Evolutionary conservation across 495 filamentous ascomycete species (phyloP).

Genomic region (Penicillium goetzii): DNA sequence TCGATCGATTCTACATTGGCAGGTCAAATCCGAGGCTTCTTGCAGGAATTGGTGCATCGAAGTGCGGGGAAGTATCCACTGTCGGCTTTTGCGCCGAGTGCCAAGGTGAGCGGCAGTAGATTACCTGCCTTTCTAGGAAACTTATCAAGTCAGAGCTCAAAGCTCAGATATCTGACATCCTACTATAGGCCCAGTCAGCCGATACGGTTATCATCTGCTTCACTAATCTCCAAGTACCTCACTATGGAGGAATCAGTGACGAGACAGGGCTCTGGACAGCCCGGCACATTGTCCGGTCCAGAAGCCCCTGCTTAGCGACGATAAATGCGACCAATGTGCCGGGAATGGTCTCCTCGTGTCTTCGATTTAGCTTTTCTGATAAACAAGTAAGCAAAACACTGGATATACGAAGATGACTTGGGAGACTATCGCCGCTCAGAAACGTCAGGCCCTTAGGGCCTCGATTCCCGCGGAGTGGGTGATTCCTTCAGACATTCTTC

Average conservation of each 20-base stretch:
- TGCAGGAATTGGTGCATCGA: not conserved
- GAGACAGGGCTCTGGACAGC: not conserved
- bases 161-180: not conserved
- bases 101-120: conserved; percentile 9
- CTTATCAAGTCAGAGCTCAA: conserved; percentile 6
- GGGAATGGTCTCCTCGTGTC: not conserved
- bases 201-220: not conserved
- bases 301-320: not conserved
- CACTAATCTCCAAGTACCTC: not conserved
- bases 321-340: conserved; percentile 5
- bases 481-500: conserved; percentile 10
- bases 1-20: not conserved
- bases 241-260: not conserved
- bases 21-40: not conserved
- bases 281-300: conserved; percentile 3
- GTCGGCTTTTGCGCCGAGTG: conserved; percentile 8
- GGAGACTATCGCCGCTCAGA: conserved; percentile 31
- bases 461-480: conserved; percentile 20
- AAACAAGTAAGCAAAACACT: not conserved
- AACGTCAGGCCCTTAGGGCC: conserved; percentile 19
- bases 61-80: conserved; percentile 17
- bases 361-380: not conserved
- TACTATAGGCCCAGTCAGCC: not conserved
- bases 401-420: conserved; percentile 20
- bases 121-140: conserved; percentile 14